Evolutionary conservation across 352 stramenopile species (phyloP).

Genomic region (Globisporangium barbulae): DNA sequence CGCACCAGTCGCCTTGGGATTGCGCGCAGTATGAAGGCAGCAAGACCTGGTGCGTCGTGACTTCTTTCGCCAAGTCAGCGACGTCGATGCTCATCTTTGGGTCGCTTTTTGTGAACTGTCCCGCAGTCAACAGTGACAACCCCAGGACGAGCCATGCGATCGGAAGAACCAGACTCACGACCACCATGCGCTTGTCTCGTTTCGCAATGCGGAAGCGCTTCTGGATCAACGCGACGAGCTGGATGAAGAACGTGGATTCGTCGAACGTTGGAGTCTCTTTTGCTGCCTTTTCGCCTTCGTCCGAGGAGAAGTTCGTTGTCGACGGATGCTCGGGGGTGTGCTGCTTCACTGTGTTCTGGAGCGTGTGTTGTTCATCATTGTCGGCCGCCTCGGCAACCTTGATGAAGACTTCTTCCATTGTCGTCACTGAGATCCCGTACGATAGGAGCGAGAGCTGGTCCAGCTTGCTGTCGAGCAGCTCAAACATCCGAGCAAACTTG

Average conservation of each 20-base stretch:
- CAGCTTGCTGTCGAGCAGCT: slow-evolving; percentile 50
- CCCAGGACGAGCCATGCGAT: slow-evolving; percentile 79
- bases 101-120: slow-evolving; percentile 25
- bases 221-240: slow-evolving; percentile 76
- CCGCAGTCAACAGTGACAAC: slow-evolving; percentile 38
- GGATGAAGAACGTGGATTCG: slow-evolving; percentile 53
- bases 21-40: slow-evolving; percentile 15
- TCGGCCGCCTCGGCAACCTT: slow-evolving; percentile 72
- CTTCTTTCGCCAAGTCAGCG: slow-evolving; percentile 6
- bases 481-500: slow-evolving; percentile 68
- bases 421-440: slow-evolving; percentile 89
- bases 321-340: slow-evolving; percentile 5
- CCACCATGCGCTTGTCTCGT: slow-evolving; percentile 84
- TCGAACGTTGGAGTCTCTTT: not conserved
- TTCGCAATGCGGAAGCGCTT: slow-evolving; percentile 88
- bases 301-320: slow-evolving; percentile 20
- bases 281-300: slow-evolving; percentile 21
- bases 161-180: slow-evolving; percentile 56
- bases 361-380: slow-evolving; percentile 50
- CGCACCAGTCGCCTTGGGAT: slow-evolving; percentile 10
- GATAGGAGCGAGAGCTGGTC: slow-evolving; percentile 40
- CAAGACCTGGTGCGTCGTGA: slow-evolving; percentile 9
- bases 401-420: slow-evolving; percentile 89
- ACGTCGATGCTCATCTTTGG: slow-evolving; percentile 21
- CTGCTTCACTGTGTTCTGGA: slow-evolving; percentile 18